A percentile compares a stretch with the other conserved stretches of the same genome.
phyloP scores from a whole-genome alignment of 768 basidiomycete species.

The Leucocoprinus leucothites region DNA sequence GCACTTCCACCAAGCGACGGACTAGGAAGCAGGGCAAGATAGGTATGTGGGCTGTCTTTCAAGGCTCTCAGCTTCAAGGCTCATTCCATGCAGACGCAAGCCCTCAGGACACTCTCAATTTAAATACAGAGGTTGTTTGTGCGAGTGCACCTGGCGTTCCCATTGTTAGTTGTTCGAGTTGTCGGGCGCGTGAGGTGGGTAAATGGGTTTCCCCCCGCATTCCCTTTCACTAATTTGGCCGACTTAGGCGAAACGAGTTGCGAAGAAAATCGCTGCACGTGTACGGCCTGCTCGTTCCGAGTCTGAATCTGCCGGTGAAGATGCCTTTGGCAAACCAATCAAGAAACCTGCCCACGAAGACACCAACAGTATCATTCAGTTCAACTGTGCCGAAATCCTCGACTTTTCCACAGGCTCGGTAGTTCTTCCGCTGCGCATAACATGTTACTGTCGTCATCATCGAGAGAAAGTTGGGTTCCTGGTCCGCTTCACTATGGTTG shows the following conservation, averaged over 20 bases:
- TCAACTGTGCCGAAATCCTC: conserved; percentile 89
- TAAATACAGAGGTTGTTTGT: conserved; percentile 74
- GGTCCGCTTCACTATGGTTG: conserved; percentile 83
- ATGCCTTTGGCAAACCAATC: conserved; percentile 37
- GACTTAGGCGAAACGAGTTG: conserved; percentile 78
- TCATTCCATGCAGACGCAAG: conserved; percentile 49
- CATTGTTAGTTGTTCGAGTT: conserved; percentile 84
- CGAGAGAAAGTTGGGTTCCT: conserved; percentile 95
- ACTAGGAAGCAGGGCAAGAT: conserved; percentile 84
- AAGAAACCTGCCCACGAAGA: conserved; percentile 58
- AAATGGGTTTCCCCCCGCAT: not conserved
- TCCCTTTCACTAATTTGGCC: conserved; percentile 4
- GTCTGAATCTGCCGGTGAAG: conserved; percentile 60
- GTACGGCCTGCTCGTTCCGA: conserved; percentile 76
- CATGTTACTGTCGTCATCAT: conserved; percentile 98
- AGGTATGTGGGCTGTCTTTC: conserved; percentile 39
- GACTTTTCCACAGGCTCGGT: conserved; percentile 87
- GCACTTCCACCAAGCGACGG: conserved; percentile 80
- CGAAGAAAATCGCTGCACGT: conserved; percentile 83
- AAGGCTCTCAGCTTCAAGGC: conserved; percentile 1
- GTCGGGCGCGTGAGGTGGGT: conserved; percentile 80
- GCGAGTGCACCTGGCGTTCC: conserved; percentile 74
- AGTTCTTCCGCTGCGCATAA: conserved; percentile 90
- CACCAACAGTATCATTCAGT: conserved; percentile 85
- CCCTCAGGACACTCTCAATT: conserved; percentile 66